phyloP scores from a whole-genome alignment of 371 early-diverging fungal genomes.

The Mortierella sp. region DNA sequence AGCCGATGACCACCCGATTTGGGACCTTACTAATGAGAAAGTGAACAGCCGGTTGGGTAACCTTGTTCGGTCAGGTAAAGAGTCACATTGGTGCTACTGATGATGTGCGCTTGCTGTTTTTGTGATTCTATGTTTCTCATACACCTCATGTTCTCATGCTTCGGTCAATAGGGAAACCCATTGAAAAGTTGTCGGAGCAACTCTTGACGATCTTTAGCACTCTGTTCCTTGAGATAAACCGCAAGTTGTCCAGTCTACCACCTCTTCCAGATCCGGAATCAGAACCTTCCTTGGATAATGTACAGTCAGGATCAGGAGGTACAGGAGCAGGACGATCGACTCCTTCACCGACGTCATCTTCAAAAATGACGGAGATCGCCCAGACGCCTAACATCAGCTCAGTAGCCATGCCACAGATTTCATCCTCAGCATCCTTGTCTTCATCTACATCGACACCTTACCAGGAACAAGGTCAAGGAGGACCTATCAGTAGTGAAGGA shows the following conservation, averaged over 20 bases:
- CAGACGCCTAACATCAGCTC: neutral
- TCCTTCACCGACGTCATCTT: neutral
- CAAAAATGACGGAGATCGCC: no score
- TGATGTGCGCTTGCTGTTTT: neutral
- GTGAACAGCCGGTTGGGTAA: conserved; percentile 31
- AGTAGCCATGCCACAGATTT: neutral
- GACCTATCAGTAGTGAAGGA: no score
- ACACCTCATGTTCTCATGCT: neutral
- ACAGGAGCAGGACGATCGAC: neutral
- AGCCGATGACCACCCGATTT: conserved; percentile 40
- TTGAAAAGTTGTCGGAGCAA: conserved; percentile 33
- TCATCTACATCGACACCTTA: neutral
- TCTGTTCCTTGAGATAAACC: conserved; percentile 29
- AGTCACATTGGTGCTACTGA: neutral
- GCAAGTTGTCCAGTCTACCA: conserved; percentile 15
- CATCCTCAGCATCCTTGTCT: neutral
- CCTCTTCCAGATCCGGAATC: conserved; percentile 14
- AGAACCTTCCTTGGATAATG: conserved; percentile 1
- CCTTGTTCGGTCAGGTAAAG: conserved; percentile 41
- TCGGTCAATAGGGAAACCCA: conserved; percentile 13
- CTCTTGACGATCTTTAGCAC: conserved; percentile 25
- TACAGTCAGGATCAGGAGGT: neutral
- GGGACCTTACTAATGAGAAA: conserved; percentile 34
- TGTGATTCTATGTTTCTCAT: neutral
- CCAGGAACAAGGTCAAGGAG: no score